Base-by-base conservation (phyloP, 306 rosid species). In the Luffa acutangula region DNA sequence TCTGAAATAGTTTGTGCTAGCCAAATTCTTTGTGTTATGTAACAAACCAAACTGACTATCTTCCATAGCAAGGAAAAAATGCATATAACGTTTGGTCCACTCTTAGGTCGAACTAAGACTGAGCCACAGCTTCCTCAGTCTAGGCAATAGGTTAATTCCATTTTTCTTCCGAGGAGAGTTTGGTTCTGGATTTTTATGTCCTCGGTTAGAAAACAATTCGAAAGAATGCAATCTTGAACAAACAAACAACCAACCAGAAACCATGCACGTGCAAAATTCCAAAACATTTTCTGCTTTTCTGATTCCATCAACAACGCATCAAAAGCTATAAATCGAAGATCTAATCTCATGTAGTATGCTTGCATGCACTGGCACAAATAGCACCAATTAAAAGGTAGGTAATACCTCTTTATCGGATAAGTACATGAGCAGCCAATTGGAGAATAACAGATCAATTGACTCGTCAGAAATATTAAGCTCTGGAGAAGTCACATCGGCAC, bases 391-490 rank as follows among this genome's bases (percentile, higher is more conserved):
- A 49, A 73, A 14, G 60, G 15, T 15, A 34, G 25, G 64, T 8
- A 52, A 18, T 79, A 93, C 98, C 97, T 95, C 98, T 33, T 53
- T 77, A 80, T 95, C 97, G 36, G 97, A 90, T 79, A 95, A 91
- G 85, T 95, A 95, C 98, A 95, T 95, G 46, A 95, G 98, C 69
- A 95, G 83, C 98, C 98, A 95, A 80, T 95, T 95, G 36, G 98
- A 95, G 93, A 95, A 95, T 51, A 92, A 83, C 82, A 95, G 56
- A 80, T 95, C 98, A 77, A 90, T 78, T 4, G 96, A 89, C 75
- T 86, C 97, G 72, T 92, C 89, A 84, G 97, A 62, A 69, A 95
- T 64, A 31, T 69, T 41, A 73, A 92, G 80, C 75, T 85, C 89
- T 9, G 93, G 88, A 37, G 97, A 91, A 56, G 97, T 92, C 78